A percentile compares a stretch with the other conserved stretches of the same genome.
These are phyloP conservation scores for Tirmania nivea DNA, from an alignment of 495 filamentous ascomycete genomes.

Conservation along the genomic window DNA sequence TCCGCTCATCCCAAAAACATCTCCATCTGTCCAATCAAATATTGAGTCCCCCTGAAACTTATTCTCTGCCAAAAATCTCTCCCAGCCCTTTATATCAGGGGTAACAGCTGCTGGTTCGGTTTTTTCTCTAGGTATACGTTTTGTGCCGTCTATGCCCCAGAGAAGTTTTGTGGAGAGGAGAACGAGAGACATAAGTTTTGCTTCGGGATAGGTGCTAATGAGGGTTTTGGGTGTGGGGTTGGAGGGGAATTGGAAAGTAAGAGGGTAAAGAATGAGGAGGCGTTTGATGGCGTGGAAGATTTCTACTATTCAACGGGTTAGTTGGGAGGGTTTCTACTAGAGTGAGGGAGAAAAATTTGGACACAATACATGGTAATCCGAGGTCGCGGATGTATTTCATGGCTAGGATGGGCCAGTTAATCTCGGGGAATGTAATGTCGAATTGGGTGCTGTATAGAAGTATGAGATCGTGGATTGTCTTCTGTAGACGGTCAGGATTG, in stretches of 20 bases:
- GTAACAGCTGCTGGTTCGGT: slow-evolving; percentile 38
- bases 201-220: slow-evolving; percentile 34
- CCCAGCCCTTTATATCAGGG: slow-evolving; percentile 58
- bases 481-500: slow-evolving; percentile 23
- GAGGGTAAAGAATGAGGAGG: slow-evolving; percentile 32
- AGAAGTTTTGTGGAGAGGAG: slow-evolving; percentile 57
- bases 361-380: slow-evolving; percentile 47
- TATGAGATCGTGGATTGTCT: slow-evolving; percentile 34
- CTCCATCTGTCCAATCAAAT: slow-evolving; percentile 35
- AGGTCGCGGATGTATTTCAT: slow-evolving; percentile 50
- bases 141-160: slow-evolving; percentile 48
- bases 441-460: slow-evolving; percentile 44
- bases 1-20: slow-evolving; percentile 45
- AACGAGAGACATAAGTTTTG: slow-evolving; percentile 46
- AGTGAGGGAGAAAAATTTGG: neutral
- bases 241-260: slow-evolving; percentile 11
- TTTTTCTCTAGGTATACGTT: slow-evolving; percentile 31
- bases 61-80: slow-evolving; percentile 26
- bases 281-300: slow-evolving; percentile 40
- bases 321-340: no score
- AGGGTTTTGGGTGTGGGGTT: neutral
- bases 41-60: neutral
- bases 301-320: slow-evolving; percentile 32
- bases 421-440: slow-evolving; percentile 43
- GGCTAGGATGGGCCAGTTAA: slow-evolving; percentile 46